Evolutionary conservation across 129 eudicot genomes (phyloP), one percentile per base, ranked within the genome.

Genomic region (sunflower (Helianthus annuus)): DNA sequence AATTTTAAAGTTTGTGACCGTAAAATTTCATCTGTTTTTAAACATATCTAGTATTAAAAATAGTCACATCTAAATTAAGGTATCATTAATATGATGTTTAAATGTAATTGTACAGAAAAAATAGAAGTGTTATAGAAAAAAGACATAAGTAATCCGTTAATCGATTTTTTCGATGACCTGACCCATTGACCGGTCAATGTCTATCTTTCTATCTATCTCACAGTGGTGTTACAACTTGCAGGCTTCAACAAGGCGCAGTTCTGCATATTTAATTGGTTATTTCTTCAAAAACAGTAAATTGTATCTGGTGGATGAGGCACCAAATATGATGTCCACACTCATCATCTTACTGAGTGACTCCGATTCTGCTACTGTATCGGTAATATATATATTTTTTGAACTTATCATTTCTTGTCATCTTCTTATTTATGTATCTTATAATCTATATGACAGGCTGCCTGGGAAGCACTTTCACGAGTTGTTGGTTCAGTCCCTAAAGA

Each of bases 391-490:
- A 34, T 57, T 63, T 40, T 54, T 66, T 45, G 4, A 14, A 11
- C 3, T 40, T 53, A 36, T 69, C 8, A 17, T 64, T 34, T 57
- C 1, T 36, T 64, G n/a, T 58, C 53, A 19, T 69, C 13, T 32
- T 53, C 16, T 10, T 44, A 53, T 72, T 16, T 53, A 7, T 77
- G 44, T 62, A 71, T 65, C 40, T 7, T 66, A 10, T 55, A 12
- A 17, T 63, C 1, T 69, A 54, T 59, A 56, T 69, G 59, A 67
- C 85, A 94, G 99, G 90, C 78, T 79, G 90, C 97, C 38, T 94
- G 97, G 99, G 96, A 90, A 81, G 99, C 97, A 38, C 77, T 94
- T 5, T 83, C 92, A 15, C 90, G 96, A 78, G 99, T 94, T 79
- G 81, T 90, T 45, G 73, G 86, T 64, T 90, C 99, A 19, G 84